phyloP scores from a whole-genome alignment of 495 filamentous ascomycete genomes.

The Aspergillus taichungensis region DNA sequence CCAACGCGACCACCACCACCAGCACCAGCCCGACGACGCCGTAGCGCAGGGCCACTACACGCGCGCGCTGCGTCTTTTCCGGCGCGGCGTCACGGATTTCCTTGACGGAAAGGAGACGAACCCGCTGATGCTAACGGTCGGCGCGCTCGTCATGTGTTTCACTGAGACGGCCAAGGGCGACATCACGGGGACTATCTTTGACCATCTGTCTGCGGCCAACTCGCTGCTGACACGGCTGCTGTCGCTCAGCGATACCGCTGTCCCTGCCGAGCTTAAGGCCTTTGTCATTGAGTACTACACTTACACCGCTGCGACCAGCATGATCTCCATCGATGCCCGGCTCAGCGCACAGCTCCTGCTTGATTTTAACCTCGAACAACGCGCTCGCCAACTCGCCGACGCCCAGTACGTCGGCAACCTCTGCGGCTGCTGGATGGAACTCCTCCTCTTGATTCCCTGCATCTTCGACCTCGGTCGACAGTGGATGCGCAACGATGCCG shows the following conservation, averaged over 20 bases:
- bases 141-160: conserved; percentile 31
- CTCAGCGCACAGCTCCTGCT: conserved; percentile 24
- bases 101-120: conserved; percentile 31
- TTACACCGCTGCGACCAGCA: conserved; percentile 34
- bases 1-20: conserved; percentile 16
- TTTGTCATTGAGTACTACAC: conserved; percentile 34
- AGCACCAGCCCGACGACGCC: conserved; percentile 8
- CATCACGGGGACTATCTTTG: conserved; percentile 31
- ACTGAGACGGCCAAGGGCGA: conserved; percentile 35
- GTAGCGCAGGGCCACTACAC: conserved; percentile 29
- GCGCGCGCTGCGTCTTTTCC: conserved; percentile 25
- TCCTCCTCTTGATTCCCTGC: conserved; percentile 26
- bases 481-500: conserved; percentile 25
- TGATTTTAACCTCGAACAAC: conserved; percentile 29
- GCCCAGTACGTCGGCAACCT: conserved; percentile 28
- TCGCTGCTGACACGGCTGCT: conserved; percentile 24
- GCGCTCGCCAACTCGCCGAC: conserved; percentile 20
- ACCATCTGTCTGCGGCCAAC: conserved; percentile 28
- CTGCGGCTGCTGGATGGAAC: conserved; percentile 30
- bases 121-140: conserved; percentile 27
- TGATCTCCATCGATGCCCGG: conserved; percentile 33
- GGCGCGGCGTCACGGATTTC: conserved; percentile 26
- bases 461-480: conserved; percentile 34
- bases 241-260: conserved; percentile 22
- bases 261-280: conserved; percentile 28